phyloP scores from a whole-genome alignment of 169 alveolate species.

The Eimeria necatrix region DNA sequence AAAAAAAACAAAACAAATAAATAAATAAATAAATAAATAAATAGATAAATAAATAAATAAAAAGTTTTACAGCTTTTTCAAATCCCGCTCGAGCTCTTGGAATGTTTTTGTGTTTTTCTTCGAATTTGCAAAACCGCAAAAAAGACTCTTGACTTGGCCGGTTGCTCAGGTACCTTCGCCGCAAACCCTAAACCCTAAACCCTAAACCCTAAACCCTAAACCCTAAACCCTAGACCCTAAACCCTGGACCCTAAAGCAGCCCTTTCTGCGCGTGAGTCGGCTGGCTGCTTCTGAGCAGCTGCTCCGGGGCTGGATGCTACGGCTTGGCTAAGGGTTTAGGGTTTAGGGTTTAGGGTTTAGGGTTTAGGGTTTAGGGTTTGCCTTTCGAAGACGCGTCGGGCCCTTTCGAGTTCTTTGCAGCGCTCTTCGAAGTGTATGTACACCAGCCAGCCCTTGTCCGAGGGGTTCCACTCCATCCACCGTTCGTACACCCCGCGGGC shows the following conservation, averaged over 20 bases:
- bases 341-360: too few species aligned
- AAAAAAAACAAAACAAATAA: background rate
- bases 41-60: too few species aligned
- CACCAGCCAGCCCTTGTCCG: slow-evolving; percentile 97
- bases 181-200: background rate
- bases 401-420: slow-evolving; percentile 96
- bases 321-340: too few species aligned
- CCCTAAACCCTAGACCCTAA: background rate
- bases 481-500: slow-evolving; percentile 82
- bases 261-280: too few species aligned
- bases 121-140: slow-evolving; percentile 97
- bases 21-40: background rate
- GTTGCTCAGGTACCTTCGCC: slow-evolving; percentile 89
- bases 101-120: slow-evolving; percentile 93
- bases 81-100: slow-evolving; percentile 85
- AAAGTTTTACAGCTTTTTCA: slow-evolving; percentile 81
- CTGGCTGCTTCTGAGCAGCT: too few species aligned
- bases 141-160: slow-evolving; percentile 95
- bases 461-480: slow-evolving; percentile 99
- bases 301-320: too few species aligned
- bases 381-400: slow-evolving; percentile 95
- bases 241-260: too few species aligned
- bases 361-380: too few species aligned
- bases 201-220: slow-evolving; percentile 13
- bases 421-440: slow-evolving; percentile 98